Conservation (phyloP, 768 basidiomycete genomes). For the Pleurotus cornucopiae region DNA sequence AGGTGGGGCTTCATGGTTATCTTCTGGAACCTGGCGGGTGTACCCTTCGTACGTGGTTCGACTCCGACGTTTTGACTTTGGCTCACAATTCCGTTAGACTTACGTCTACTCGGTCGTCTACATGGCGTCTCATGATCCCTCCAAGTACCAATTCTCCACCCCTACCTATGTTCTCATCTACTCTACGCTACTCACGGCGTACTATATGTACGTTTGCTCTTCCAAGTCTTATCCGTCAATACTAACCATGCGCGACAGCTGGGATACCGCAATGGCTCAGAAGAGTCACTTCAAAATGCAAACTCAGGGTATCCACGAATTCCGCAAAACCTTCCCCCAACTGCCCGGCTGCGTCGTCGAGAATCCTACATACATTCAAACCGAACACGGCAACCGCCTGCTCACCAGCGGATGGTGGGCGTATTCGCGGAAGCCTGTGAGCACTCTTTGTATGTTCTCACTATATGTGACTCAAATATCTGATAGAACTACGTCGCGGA, state of each 20-base stretch:
- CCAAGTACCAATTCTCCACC: slow-evolving; percentile 82
- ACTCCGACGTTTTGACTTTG: neutral
- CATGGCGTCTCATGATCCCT: slow-evolving; percentile 93
- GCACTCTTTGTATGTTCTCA: slow-evolving; percentile 18
- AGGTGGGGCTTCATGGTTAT: slow-evolving; percentile 97
- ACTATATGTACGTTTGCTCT: slow-evolving; percentile 67
- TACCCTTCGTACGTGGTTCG: slow-evolving; percentile 67
- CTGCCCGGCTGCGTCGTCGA: slow-evolving; percentile 77
- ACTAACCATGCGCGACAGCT: slow-evolving; percentile 38
- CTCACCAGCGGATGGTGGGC: slow-evolving; percentile 94
- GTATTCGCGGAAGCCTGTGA: slow-evolving; percentile 87
- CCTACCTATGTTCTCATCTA: slow-evolving; percentile 70
- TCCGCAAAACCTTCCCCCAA: slow-evolving; percentile 93
- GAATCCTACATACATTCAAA: slow-evolving; percentile 90
- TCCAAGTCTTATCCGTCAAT: neutral
- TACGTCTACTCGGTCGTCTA: slow-evolving; percentile 98
- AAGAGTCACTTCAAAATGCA: slow-evolving; percentile 99
- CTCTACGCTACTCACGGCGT: slow-evolving; percentile 72
- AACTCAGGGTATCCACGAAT: slow-evolving; percentile 79
- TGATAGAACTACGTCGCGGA: slow-evolving; percentile 89
- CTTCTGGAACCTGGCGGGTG: slow-evolving; percentile 96
- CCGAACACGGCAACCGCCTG: slow-evolving; percentile 90
- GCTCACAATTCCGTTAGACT: slow-evolving; percentile 43
- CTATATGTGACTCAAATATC: neutral
- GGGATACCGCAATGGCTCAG: slow-evolving; percentile 93